phyloP scores from a whole-genome alignment of 129 eudicot genomes.

The Lactuca sativa region DNA sequence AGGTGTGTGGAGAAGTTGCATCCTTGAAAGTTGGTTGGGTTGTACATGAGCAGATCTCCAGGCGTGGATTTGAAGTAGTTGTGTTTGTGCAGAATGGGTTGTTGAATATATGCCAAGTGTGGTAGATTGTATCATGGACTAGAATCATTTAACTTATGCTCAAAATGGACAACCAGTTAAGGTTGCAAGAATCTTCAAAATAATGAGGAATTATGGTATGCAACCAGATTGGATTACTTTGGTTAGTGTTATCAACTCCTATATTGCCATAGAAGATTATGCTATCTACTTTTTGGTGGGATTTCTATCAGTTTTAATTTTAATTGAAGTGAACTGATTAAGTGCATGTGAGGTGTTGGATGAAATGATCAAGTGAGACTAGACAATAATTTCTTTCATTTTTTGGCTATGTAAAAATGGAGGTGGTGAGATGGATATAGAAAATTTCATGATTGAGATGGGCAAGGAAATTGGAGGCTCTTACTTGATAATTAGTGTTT shows the following conservation, averaged over 20 bases:
- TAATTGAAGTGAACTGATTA: too few relatives aligned
- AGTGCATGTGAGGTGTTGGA: too few relatives aligned
- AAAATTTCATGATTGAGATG: too few relatives aligned
- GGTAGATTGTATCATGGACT: slow-evolving; percentile 69
- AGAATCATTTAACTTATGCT: slow-evolving; percentile 60
- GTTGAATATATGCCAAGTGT: slow-evolving; percentile 69
- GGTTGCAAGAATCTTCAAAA: slow-evolving; percentile 46
- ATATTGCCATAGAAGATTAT: slow-evolving; percentile 56
- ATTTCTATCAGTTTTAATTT: too few relatives aligned
- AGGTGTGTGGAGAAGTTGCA: slow-evolving; percentile 54
- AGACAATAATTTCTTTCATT: too few relatives aligned
- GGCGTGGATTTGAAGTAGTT: slow-evolving; percentile 52
- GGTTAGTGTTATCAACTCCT: slow-evolving; percentile 54
- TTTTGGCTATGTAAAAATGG: too few relatives aligned
- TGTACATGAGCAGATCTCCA: slow-evolving; percentile 57
- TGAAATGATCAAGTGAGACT: too few relatives aligned
- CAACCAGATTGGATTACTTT: slow-evolving; percentile 60
- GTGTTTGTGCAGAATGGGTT: slow-evolving; percentile 68
- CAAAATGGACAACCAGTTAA: slow-evolving; percentile 61
- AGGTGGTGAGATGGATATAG: too few relatives aligned
- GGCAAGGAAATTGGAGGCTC: too few relatives aligned
- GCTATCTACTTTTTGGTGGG: too few relatives aligned
- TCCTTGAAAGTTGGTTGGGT: slow-evolving; percentile 46
- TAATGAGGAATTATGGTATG: slow-evolving; percentile 50
- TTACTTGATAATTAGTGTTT: too few relatives aligned